phyloP scores from a whole-genome alignment of 192 early-diverging fungal species.

The Backusella macrospora region DNA sequence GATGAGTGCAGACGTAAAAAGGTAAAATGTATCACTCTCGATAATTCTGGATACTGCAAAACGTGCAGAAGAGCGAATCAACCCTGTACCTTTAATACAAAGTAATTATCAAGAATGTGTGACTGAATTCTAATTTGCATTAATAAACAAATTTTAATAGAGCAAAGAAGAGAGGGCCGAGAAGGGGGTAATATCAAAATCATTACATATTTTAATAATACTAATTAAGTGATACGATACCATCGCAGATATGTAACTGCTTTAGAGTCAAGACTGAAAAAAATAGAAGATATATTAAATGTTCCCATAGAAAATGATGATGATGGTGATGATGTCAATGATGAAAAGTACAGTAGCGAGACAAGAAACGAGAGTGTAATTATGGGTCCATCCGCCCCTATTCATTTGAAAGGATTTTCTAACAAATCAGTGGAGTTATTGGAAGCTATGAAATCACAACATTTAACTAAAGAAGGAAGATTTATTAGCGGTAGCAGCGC shows the following conservation, averaged over 20 bases:
- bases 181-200: conserved; percentile 17
- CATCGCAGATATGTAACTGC: conserved; percentile 9
- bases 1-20: conserved; percentile 42
- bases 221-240: no score
- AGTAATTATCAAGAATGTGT: conserved; percentile 16
- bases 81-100: conserved; percentile 31
- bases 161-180: conserved; percentile 21
- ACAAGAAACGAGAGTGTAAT: no score
- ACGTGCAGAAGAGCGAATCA: conserved; percentile 29
- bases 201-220: not conserved
- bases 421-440: not conserved
- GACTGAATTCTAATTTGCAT: not conserved
- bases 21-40: conserved; percentile 33
- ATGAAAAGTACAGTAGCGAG: no score
- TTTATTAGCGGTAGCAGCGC: not conserved
- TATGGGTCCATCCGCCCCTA: no score
- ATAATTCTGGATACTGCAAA: conserved; percentile 26
- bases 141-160: not conserved
- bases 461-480: conserved; percentile 7
- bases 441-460: not conserved
- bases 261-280: conserved; percentile 15
- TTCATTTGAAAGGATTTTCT: no score
- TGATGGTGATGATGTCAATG: not conserved
- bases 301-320: not conserved
- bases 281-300: not conserved